Evolutionary conservation across 1,284 basidiomycete genomes (phyloP).

Genomic region (Ustilago xerochloae): DNA sequence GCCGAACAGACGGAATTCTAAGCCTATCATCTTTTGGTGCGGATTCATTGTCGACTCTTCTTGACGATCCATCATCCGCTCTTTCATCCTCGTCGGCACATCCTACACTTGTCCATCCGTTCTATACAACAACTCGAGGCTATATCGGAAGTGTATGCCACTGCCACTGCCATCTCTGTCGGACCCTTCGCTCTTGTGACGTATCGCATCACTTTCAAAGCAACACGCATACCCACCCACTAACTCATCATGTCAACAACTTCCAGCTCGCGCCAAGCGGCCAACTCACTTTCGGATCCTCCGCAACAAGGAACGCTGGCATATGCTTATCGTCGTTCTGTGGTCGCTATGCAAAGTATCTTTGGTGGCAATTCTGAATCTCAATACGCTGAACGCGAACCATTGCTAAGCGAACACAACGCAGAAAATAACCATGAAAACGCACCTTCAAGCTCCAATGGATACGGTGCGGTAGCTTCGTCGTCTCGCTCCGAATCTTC

Average conservation of each 20-base stretch:
- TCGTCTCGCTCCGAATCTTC: slow-evolving; percentile 10
- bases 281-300: slow-evolving; percentile 42
- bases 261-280: slow-evolving; percentile 30
- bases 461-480: slow-evolving; percentile 40
- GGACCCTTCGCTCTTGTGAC: too few species aligned
- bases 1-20: neutral
- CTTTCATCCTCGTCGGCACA: neutral
- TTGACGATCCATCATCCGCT: neutral
- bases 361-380: slow-evolving; percentile 46
- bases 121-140: too few species aligned
- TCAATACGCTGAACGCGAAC: slow-evolving; percentile 54
- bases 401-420: slow-evolving; percentile 34
- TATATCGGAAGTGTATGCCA: too few species aligned
- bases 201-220: too few species aligned
- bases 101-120: too few species aligned
- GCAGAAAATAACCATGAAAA: neutral
- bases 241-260: slow-evolving; percentile 30
- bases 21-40: neutral
- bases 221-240: too few species aligned
- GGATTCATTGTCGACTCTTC: neutral
- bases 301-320: slow-evolving; percentile 51
- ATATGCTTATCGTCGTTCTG: slow-evolving; percentile 54
- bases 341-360: slow-evolving; percentile 52
- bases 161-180: too few species aligned
- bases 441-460: slow-evolving; percentile 13